phyloP scores from a whole-genome alignment of 2,329 filamentous ascomycete species.

The Phyllosticta citrichinensis region DNA sequence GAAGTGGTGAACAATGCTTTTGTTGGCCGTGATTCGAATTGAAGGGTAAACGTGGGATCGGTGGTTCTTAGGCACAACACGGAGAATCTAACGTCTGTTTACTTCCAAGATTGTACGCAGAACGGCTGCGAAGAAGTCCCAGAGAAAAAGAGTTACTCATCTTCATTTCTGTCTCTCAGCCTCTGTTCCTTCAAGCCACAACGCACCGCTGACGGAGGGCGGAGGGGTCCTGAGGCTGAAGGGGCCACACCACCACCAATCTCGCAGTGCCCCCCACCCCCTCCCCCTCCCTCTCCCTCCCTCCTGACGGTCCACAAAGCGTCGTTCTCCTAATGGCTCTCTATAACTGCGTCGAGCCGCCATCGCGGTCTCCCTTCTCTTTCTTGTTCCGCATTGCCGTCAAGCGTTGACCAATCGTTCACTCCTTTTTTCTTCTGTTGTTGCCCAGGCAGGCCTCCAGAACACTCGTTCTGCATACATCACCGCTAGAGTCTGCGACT shows the following conservation, averaged over 20 bases:
- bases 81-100: background rate
- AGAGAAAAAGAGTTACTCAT: background rate
- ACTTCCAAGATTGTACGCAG: background rate
- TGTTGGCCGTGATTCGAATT: background rate
- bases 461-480: background rate
- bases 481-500: conserved; percentile 6
- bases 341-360: background rate
- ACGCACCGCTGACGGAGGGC: background rate
- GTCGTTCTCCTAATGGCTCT: background rate
- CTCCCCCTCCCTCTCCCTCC: background rate
- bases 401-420: background rate
- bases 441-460: conserved; percentile 4
- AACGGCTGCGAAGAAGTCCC: background rate
- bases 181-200: background rate
- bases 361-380: background rate
- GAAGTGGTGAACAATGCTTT: background rate
- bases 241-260: background rate
- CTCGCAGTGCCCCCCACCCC: background rate
- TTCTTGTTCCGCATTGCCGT: background rate
- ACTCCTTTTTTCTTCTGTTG: background rate
- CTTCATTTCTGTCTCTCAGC: background rate
- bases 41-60: too few species aligned
- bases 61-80: too few species aligned
- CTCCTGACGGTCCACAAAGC: background rate
- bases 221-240: background rate